phyloP scores from a whole-genome alignment of 495 filamentous ascomycete genomes.

The Geopyxis carbonaria region DNA sequence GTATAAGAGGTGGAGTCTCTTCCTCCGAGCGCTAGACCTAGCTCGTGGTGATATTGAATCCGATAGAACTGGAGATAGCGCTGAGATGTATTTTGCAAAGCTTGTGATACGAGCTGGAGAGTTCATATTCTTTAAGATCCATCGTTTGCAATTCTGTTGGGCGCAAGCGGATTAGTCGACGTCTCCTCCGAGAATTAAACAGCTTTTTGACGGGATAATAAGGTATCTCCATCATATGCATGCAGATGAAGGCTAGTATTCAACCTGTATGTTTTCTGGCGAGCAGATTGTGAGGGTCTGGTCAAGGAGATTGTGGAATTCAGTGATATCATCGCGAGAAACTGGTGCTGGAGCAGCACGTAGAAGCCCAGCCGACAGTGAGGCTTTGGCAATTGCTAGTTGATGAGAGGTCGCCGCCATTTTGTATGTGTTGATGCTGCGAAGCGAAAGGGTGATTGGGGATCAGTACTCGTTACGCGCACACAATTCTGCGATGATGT shows the following conservation, averaged over 20 bases:
- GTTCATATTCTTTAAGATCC: constrained; percentile 56
- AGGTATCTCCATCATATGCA: constrained; percentile 6
- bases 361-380: constrained; percentile 57
- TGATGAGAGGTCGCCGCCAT: constrained; percentile 36
- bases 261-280: constrained; percentile 85
- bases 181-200: constrained; percentile 4
- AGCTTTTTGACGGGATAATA: constrained; percentile 2
- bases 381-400: constrained; percentile 65
- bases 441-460: too few species aligned
- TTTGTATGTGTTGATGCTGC: too few species aligned
- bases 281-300: constrained; percentile 57
- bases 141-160: constrained; percentile 67
- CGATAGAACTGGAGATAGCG: constrained; percentile 44
- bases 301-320: constrained; percentile 52
- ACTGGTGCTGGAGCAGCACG: constrained; percentile 52
- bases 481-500: too few species aligned
- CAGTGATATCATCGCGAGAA: constrained; percentile 51
- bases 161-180: constrained; percentile 4
- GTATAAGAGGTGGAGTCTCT: constrained; percentile 64
- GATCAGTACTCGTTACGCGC: too few species aligned
- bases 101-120: constrained; percentile 49
- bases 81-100: constrained; percentile 60
- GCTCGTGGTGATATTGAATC: constrained; percentile 10
- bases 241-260: constrained; percentile 31
- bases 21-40: constrained; percentile 42